Evolutionary conservation across 1,139 yeast species (phyloP), one percentile per base, ranked within the genome.

Genomic region (Lodderomyces elongisporus): DNA sequence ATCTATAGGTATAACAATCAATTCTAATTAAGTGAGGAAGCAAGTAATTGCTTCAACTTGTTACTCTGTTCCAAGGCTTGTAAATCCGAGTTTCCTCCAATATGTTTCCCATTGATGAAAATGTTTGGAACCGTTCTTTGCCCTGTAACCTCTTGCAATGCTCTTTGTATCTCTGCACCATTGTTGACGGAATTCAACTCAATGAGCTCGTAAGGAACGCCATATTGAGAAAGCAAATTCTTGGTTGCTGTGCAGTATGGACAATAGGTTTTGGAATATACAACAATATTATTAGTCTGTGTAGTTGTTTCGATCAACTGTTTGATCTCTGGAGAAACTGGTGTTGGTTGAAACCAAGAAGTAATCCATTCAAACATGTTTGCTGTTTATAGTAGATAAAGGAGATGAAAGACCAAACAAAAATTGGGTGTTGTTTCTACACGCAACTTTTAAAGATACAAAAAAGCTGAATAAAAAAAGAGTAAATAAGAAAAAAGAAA

Each of bases 61-160:
- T 48, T 47, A 44, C 34, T 39, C 4, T 28, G 21, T 43, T 66
- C 62, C 54, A 77, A 64, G 25, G 64, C 60, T 60, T 84, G 91
- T 41, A 85, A 60, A 45, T 84, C 94, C 26, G 87, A 78, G 70
- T 84, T 82, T 36, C 96, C 96, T 40, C 96, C 96, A 48, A 88
- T 76, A 62, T 85, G 94, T 57, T 84, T 66, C 36, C 93, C 94
- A 33, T 70, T 74, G 50, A 88, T 85, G 60, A 80, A 85, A 44
- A 87, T 70, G 57, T 82, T 87, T 41, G 96, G 96, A 34, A 88
- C 96, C 12, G 95, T 85, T 42, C 74, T 68, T 63, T 88, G 96
- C 37, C 95, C 93, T 20, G 89, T 80, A 42, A 84, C 56, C 48
- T 79, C 75, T 29, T 51, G 54, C 40, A 88, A 67, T 31, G 85